Base-by-base conservation (phyloP, 179 eudicot species). In the Beta macrorhiza region DNA sequence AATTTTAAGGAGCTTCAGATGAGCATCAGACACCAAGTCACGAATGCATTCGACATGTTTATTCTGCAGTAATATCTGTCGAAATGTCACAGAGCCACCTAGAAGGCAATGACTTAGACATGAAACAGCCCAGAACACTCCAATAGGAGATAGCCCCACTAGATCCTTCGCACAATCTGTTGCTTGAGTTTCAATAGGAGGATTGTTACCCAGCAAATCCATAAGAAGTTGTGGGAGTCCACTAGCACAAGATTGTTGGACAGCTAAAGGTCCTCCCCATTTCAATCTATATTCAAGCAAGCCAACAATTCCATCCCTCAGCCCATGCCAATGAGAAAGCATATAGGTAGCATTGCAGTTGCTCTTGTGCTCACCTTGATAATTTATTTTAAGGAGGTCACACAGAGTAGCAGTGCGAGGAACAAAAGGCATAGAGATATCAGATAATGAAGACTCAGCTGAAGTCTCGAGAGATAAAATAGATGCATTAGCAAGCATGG, bases 401-500 rank as follows among this genome's bases (percentile, higher is more conserved):
- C 86, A 93, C 19, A 95, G 91, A 29, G 98, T 90, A 67, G 92
- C 88, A 68, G 93, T 93, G 65, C 95, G 88, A 67, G 98, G 97
- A 74, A 95, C 89, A 85, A 93, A 87, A 83, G 98, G 94, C 85
- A 93, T 86, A 67, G 98, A 97, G 80, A 88, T 86, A 70, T 93
- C 97, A 59, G 89, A 65, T 53, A 93, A 82, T 69, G 96, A 82
- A 76, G 89, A 88, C 29, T 90, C 92, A 47, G 77, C 79, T 63
- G 89, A 82, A 67, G 67, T 81, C 82, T 93, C 98, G 71, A 97
- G 97, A 75, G 92, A 90, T 71, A 93, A 76, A 76, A 95, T 93
- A 57, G 98, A 95, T 53, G 97, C 92, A 81, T 91, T 88, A 78
- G 99, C 99, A 63, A 95, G 87, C 97, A 97, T 93, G 74, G 98